Evolutionary conservation across 73 alveolate genomes (phyloP).

Genomic region (Breviolum minutum): DNA sequence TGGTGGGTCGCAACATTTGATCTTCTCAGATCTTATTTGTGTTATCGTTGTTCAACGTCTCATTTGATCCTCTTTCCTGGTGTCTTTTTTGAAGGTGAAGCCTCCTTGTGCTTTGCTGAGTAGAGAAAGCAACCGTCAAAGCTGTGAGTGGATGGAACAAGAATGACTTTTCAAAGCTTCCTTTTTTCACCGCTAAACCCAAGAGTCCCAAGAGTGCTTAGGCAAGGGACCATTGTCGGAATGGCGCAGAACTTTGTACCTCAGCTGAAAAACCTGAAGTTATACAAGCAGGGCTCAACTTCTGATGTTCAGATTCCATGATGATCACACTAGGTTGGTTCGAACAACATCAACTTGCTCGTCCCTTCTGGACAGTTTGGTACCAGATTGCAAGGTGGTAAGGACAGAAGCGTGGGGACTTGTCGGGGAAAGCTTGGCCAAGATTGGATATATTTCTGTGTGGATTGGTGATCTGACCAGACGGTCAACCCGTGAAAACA

Average conservation of each 20-base stretch:
- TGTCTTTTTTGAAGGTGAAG: slow-evolving; percentile 96
- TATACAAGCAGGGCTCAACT: not conserved
- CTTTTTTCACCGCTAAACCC: not conserved
- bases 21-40: not conserved
- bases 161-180: too few relatives aligned
- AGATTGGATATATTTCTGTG: too few relatives aligned
- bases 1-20: not conserved
- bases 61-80: not conserved
- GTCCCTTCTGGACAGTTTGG: slow-evolving; percentile 99
- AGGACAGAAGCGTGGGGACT: slow-evolving; percentile 90
- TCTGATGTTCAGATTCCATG: too few relatives aligned
- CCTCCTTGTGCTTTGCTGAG: slow-evolving; percentile 97
- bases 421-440: too few relatives aligned
- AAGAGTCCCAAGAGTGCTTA: slow-evolving; percentile 27
- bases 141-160: too few relatives aligned
- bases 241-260: slow-evolving; percentile 99
- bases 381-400: slow-evolving; percentile 99
- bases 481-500: not conserved
- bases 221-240: slow-evolving; percentile 98
- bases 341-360: slow-evolving; percentile 99
- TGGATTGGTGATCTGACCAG: too few relatives aligned
- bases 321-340: slow-evolving; percentile 97
- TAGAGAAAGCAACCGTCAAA: not conserved
- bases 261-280: not conserved
- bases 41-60: slow-evolving; percentile 97